Evolutionary conservation across 306 rosid genomes (phyloP).

Genomic region (Astragalus membranaceus): DNA sequence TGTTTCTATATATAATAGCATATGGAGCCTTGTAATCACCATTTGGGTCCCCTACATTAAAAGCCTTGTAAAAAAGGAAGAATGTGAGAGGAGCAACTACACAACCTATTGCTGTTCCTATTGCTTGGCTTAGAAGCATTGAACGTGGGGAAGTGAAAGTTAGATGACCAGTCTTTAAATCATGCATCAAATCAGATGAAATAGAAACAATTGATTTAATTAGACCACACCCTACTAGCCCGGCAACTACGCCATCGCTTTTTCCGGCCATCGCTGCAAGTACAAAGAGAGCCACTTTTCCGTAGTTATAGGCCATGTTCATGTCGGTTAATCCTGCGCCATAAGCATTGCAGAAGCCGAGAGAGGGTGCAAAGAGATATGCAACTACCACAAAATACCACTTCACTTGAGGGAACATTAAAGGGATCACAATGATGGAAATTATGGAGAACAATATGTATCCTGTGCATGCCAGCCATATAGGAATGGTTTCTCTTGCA

Average conservation of each 20-base stretch:
- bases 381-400: slow-evolving; percentile 86
- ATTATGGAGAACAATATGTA: slow-evolving; percentile 61
- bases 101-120: slow-evolving; percentile 90
- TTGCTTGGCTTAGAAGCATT: slow-evolving; percentile 90
- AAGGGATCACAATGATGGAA: slow-evolving; percentile 69
- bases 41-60: slow-evolving; percentile 74
- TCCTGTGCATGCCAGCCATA: slow-evolving; percentile 74
- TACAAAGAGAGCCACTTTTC: slow-evolving; percentile 93
- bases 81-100: slow-evolving; percentile 86
- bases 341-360: slow-evolving; percentile 96
- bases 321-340: slow-evolving; percentile 96
- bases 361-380: slow-evolving; percentile 77
- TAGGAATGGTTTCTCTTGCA: slow-evolving; percentile 67
- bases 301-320: slow-evolving; percentile 97
- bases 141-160: slow-evolving; percentile 91
- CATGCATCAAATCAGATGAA: slow-evolving; percentile 97
- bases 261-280: slow-evolving; percentile 73
- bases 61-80: slow-evolving; percentile 88
- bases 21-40: slow-evolving; percentile 96
- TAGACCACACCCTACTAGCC: slow-evolving; percentile 90
- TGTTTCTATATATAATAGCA: slow-evolving; percentile 86
- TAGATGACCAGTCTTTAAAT: slow-evolving; percentile 88
- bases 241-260: slow-evolving; percentile 78
- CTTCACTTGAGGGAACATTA: slow-evolving; percentile 83
- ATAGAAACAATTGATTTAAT: slow-evolving; percentile 90